Base-by-base conservation (phyloP, 352 stramenopile genomes). In the Pythium phragmiticola region DNA sequence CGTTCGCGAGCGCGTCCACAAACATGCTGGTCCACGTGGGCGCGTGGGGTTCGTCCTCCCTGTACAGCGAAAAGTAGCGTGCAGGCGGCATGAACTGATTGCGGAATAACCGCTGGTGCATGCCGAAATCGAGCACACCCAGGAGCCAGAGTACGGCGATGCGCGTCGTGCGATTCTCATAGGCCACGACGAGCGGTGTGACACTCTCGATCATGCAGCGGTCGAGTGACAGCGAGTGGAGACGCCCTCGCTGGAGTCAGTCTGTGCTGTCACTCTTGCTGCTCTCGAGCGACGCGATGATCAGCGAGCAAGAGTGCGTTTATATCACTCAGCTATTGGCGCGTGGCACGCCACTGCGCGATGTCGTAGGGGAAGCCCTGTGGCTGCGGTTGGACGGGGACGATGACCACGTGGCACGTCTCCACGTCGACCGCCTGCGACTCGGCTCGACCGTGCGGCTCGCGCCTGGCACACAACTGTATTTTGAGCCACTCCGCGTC, bases 261-360 rank as follows among this genome's bases (percentile, higher is more conserved):
- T 54, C 45, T 8, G 1, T 19, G 28, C 19, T 30, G 45, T 2
- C 30, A 33, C 50, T 58, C 7, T 8, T n/a, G 34, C 36, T 48
- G 36, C 34, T 48, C 34, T 46, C 51, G 34, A 13, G 1, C 1
- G 34, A 19, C 51, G 14, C 19, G 3, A n/a, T 36, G 4, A 28
- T 48, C 16, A 23, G 6, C 5, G 7, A 33, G 11, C 36, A 26
- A 19, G 52, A 58, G 13, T 4, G n/a, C 21, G 11, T 7, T 8
- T 58, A 48, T 36, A 36, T 58, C 2, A 3, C 19, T 19, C 52
- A 48, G 21, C 52, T 58, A 11, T 1, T 39, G 21, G 23, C 19
- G 12, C 19, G 37, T 7, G 52, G 52, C 37, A 58, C 52, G 37
- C 36, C 52, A 28, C 52, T 58, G 36, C 52, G 52, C 4, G 37